A percentile compares a stretch with the other conserved stretches of the same genome.
phyloP scores from a whole-genome alignment of 495 filamentous ascomycete genomes.

The Parathielavia hyrcaniae region DNA sequence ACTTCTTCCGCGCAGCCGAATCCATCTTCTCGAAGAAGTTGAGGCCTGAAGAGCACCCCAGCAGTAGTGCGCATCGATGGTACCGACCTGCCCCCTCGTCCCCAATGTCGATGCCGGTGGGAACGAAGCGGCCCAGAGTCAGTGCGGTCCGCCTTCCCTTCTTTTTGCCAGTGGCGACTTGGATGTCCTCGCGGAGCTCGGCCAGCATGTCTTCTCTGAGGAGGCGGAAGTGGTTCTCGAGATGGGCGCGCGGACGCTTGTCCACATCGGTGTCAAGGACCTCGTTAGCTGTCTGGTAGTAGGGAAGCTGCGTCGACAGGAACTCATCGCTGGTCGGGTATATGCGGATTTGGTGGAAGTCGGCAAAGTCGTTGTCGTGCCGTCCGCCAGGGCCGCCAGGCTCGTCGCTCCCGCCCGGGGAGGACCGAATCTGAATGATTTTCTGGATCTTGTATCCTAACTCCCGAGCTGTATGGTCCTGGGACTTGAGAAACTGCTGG shows the following conservation, averaged over 20 bases:
- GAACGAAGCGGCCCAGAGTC: conserved; percentile 25
- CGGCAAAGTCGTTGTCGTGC: conserved; percentile 68
- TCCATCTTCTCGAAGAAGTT: conserved; percentile 33
- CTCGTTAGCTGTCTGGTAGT: conserved; percentile 48
- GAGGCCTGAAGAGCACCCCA: conserved; percentile 45
- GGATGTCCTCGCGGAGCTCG: conserved; percentile 57
- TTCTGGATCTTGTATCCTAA: conserved; percentile 31
- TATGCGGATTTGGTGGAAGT: conserved; percentile 58
- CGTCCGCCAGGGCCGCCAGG: conserved; percentile 55
- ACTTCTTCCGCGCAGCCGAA: conserved; percentile 37
- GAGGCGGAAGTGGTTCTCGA: conserved; percentile 77
- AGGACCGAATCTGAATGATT: conserved; percentile 15
- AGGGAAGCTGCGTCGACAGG: conserved; percentile 50
- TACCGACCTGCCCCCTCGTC: conserved; percentile 21
- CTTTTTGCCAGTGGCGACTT: conserved; percentile 39
- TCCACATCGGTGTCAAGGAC: conserved; percentile 32
- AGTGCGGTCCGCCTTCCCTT: conserved; percentile 36
- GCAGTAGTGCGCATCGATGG: conserved; percentile 40
- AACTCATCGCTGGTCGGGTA: conserved; percentile 66
- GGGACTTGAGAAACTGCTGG: conserved; percentile 31
- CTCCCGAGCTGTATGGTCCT: conserved; percentile 24
- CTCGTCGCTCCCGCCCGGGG: background rate
- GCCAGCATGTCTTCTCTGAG: conserved; percentile 68
- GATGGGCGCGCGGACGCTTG: conserved; percentile 46
- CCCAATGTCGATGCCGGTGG: conserved; percentile 28